These are phyloP conservation scores for Saccharomyces hybrid DNA, from an alignment of 1,139 yeast species.

Conservation along the genomic window DNA sequence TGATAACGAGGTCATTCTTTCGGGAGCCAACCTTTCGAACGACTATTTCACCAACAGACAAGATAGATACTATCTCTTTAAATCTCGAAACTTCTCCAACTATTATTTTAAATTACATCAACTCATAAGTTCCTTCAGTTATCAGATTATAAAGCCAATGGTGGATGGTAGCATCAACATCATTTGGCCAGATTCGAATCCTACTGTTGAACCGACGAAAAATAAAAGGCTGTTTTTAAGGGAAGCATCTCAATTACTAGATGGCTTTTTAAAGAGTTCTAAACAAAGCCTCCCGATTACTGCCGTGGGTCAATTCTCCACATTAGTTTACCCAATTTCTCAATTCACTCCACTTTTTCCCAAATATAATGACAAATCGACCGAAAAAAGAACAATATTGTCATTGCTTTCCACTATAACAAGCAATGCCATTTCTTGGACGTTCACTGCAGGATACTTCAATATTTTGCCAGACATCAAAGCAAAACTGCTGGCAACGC, in stretches of 20 bases:
- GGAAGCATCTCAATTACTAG: conserved; percentile 51
- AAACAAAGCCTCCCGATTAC: conserved; percentile 17
- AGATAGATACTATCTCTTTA: conserved; percentile 79
- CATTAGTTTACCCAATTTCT: conserved; percentile 85
- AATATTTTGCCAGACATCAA: conserved; percentile 78
- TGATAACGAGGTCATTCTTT: conserved; percentile 79
- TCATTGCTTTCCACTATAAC: conserved; percentile 54
- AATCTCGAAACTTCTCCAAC: conserved; percentile 49
- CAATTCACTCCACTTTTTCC: conserved; percentile 78
- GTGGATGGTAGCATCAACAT: conserved; percentile 54
- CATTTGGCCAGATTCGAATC: conserved; percentile 69
- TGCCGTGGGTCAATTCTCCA: conserved; percentile 37
- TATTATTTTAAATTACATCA: conserved; percentile 66
- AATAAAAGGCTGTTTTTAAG: conserved; percentile 50
- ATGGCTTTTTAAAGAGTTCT: conserved; percentile 45
- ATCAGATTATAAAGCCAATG: conserved; percentile 48
- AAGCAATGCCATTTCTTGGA: conserved; percentile 58
- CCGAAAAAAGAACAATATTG: conserved; percentile 69
- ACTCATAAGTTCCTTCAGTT: conserved; percentile 63
- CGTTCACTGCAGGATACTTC: conserved; percentile 95
- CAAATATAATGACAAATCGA: conserved; percentile 49
- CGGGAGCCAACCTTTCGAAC: conserved; percentile 85
- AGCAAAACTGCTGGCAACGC: conserved; percentile 50
- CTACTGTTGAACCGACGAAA: conserved; percentile 64
- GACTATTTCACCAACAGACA: conserved; percentile 96